Base-by-base conservation (phyloP, 305 asterid species). In the Striga hermonthica region DNA sequence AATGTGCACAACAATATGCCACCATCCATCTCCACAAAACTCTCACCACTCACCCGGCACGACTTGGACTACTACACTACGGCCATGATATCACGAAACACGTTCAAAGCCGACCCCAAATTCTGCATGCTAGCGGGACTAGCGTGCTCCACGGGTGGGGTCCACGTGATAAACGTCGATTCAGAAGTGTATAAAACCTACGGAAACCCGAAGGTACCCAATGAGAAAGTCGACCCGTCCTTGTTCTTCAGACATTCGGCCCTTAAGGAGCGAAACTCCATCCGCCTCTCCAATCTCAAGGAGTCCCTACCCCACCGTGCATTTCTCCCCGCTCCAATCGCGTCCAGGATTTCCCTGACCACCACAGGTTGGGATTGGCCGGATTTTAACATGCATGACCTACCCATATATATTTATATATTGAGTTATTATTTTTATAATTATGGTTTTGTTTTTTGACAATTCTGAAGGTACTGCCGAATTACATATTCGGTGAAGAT, bases 1-100 rank as follows among this genome's bases (percentile, higher is more conserved):
- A 75, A 78, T 68, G 80, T 75, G 12, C 22, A n/a, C 14, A 78
- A 65, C 38, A n/a, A 68, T 9, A 78, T 78, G 73, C 83, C 76
- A 15, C 3, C 3, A 15, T 7, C 75, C 54, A 63, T 78, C 52
- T 52, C 70, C 22, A 59, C 61, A 3, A 78, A 78, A 64, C 71
- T 71, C 2, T 68, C 77, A 15, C 82, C 80, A 3, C 11, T 78
- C 11, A 45, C 52, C 4, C 47, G 48, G 38, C 22, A 41, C 6
- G 76, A 78, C 6, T 49, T 54, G 3, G 16, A 72, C 0, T 61
- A 39, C 41, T 75, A 64, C 72, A 13, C 54, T 1, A 45, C 74
- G n/a, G 15, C 66, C 45, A 35, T 66, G 2, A 22, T 22, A 57
- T 34, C 68, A 9, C 44, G 39, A 4, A 16, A 64, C 11, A 31